Percentiles rank a stretch among this genome's conserved stretches.
Conservation (phyloP, 2,329 filamentous ascomycete genomes). For the Phialocephala sp. region DNA sequence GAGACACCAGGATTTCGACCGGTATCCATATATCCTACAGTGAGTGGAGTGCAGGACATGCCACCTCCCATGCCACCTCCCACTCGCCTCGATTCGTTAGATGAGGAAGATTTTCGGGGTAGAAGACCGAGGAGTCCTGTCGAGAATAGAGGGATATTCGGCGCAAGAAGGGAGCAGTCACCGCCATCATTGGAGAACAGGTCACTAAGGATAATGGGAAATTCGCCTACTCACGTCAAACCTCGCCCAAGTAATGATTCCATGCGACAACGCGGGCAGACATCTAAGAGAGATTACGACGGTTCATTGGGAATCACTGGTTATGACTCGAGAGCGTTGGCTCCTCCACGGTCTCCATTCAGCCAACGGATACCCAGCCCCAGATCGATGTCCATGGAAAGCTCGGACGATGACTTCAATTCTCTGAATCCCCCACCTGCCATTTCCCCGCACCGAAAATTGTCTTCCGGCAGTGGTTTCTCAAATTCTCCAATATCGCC, state of each 20-base stretch:
- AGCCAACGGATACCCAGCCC: constrained; percentile 59
- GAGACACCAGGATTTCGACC: constrained; percentile 63
- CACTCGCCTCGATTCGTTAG: constrained; percentile 26
- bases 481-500: constrained; percentile 70
- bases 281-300: constrained; percentile 32
- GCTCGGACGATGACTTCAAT: constrained; percentile 72
- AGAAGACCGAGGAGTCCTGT: constrained; percentile 29
- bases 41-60: constrained; percentile 54
- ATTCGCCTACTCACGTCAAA: constrained; percentile 31
- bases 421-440: constrained; percentile 58
- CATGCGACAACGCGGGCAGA: constrained; percentile 35
- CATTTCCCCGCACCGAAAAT: constrained; percentile 75
- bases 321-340: constrained; percentile 49
- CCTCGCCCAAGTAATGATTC: constrained; percentile 39
- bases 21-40: constrained; percentile 74
- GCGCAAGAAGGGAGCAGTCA: constrained; percentile 62
- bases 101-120: constrained; percentile 38
- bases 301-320: constrained; percentile 34
- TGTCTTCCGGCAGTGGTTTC: constrained; percentile 73
- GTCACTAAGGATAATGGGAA: constrained; percentile 21
- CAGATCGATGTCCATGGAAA: constrained; percentile 66
- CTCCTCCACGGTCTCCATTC: constrained; percentile 51
- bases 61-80: constrained; percentile 18
- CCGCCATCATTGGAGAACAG: constrained; percentile 53
- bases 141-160: constrained; percentile 47